Evolutionary conservation across 31 red algal genomes (phyloP), one percentile per base, ranked within the genome.

Genomic region (Asparagopsis taxiformis): DNA sequence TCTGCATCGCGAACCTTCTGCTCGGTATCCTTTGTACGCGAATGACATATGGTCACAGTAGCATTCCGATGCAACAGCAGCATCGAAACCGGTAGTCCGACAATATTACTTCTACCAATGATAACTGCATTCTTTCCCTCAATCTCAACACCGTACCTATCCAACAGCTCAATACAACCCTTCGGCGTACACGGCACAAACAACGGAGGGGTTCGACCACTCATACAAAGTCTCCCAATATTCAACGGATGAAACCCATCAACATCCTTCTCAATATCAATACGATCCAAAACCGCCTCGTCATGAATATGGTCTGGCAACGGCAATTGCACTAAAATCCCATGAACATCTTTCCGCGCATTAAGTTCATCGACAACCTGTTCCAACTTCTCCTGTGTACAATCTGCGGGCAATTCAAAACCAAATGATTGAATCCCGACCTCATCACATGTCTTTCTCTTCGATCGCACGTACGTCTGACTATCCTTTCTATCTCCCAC

Each of bases 221-320:
- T 75, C 92, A 95, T 90, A 16, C 70, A 73, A 22, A 95, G 55
- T 39, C 90, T 64, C 28, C 95, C 95, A 59, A 98, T 80, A 53
- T 98, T 98, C 11, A 98, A 38, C 9, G 95, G 90, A 82, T 98
- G 95, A 61, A 98, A 93, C 26, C 95, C 95, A 59, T 98, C 95
- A n/a, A 93, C 95, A 87, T 98, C 95, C 78, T 98, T 98, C 36
- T 93, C 81, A 33, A 82, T 28, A 29, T 70, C 65, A 59, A 98
- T 88, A 44, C 56, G 43, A 66, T 79, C 76, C 1, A 93, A 65
- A n/a, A 93, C 75, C 8, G 49, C 34, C 56, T 93, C 90, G 39
- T 82, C 79, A 58, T 93, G 61, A 56, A 93, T 91, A 52, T 85
- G 77, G 29, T 69, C 75, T 5, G 95, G 95, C 17, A 98, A 74